Evolutionary conservation across 2,329 filamentous ascomycete genomes (phyloP).

Genomic region (Grosmannia penicillata): DNA sequence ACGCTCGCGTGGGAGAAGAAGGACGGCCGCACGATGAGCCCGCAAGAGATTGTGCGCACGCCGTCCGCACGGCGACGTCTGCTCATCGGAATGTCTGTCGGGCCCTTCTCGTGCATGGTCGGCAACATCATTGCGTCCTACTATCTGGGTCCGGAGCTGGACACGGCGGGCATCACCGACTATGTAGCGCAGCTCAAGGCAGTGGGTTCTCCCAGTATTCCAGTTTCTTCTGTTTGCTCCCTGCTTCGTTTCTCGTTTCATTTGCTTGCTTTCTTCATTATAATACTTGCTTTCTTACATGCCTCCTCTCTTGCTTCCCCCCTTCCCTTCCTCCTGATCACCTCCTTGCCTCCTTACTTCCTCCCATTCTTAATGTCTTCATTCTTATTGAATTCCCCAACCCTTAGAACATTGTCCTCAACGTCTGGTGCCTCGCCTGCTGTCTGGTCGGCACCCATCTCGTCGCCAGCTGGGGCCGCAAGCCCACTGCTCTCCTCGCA

Average conservation of each 20-base stretch:
- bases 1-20: slow-evolving; percentile 29
- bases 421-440: slow-evolving; percentile 30
- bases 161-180: slow-evolving; percentile 29
- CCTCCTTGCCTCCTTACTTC: no score
- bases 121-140: slow-evolving; percentile 26
- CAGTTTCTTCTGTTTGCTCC: no score
- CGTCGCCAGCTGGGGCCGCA: slow-evolving; percentile 26
- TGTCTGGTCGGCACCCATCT: slow-evolving; percentile 27
- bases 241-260: background rate
- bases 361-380: no score
- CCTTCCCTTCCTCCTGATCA: no score
- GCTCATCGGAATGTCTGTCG: slow-evolving; percentile 21
- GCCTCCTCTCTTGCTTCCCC: no score
- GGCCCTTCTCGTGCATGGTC: slow-evolving; percentile 17
- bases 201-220: slow-evolving; percentile 14
- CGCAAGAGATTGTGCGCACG: slow-evolving; percentile 21
- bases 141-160: slow-evolving; percentile 26
- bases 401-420: slow-evolving; percentile 30
- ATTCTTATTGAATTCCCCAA: no score
- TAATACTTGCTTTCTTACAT: no score
- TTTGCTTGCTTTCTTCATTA: background rate
- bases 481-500: slow-evolving; percentile 24
- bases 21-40: slow-evolving; percentile 19
- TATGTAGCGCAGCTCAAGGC: slow-evolving; percentile 25
- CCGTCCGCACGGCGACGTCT: slow-evolving; percentile 21